Evolutionary conservation across 2,329 filamentous ascomycete genomes (phyloP).

Genomic region (Coleophoma eucalyptorum): DNA sequence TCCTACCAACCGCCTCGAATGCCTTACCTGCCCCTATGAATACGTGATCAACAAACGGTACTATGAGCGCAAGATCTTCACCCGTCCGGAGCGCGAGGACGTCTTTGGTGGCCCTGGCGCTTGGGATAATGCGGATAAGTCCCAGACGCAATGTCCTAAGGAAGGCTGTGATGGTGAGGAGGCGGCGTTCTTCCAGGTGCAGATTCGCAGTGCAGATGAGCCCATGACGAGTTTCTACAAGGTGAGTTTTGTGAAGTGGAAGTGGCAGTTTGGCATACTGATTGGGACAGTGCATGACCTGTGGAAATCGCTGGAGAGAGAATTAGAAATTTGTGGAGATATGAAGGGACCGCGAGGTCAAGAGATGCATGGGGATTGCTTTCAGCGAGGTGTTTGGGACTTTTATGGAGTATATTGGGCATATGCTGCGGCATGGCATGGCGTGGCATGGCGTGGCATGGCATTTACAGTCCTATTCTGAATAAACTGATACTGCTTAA

Average conservation of each 20-base stretch:
- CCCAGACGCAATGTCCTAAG: constrained; percentile 75
- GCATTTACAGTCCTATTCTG: no score
- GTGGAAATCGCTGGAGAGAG: constrained; percentile 63
- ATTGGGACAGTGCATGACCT: constrained; percentile 57
- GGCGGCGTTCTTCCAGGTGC: constrained; percentile 94
- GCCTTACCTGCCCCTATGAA: constrained; percentile 92
- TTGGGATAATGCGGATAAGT: constrained; percentile 90
- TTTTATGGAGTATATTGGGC: no score
- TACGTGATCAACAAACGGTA: constrained; percentile 76
- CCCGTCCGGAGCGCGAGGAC: constrained; percentile 82
- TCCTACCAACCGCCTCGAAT: constrained; percentile 77
- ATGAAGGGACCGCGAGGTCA: no score
- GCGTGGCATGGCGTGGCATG: no score
- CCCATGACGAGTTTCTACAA: constrained; percentile 97
- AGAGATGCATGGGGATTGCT: constrained; percentile 1
- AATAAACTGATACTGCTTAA: no score
- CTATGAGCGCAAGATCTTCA: constrained; percentile 73
- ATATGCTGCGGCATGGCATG: no score
- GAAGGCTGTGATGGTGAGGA: constrained; percentile 76
- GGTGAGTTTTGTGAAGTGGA: constrained; percentile 41
- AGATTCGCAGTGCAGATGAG: constrained; percentile 97
- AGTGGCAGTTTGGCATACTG: constrained; percentile 9
- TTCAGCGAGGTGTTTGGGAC: constrained; percentile 21
- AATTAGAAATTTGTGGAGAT: constrained; percentile 35
- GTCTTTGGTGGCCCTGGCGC: constrained; percentile 85